These are phyloP conservation scores for Trypanosoma boissoni DNA, from an alignment of 208 protist species.

Conservation along the genomic window DNA sequence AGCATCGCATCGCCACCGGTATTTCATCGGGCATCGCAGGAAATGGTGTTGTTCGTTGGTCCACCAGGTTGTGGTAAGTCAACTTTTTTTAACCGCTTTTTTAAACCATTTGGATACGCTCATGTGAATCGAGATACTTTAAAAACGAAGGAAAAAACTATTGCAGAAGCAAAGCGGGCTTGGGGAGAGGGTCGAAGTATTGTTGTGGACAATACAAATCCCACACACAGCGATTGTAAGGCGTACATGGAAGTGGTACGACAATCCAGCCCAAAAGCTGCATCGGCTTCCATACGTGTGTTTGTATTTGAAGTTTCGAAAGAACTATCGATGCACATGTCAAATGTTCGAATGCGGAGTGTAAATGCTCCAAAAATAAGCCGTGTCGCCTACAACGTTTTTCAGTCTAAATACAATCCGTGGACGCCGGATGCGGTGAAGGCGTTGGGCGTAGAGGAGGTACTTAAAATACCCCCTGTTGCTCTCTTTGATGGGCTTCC, in stretches of 20 bases:
- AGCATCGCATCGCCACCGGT: not conserved
- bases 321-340: constrained; percentile 80
- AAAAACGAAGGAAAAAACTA: constrained; percentile 67
- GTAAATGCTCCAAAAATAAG: constrained; percentile 36
- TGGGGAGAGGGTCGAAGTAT: constrained; percentile 64
- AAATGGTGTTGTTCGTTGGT: constrained; percentile 87
- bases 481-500: constrained; percentile 50
- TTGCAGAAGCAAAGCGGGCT: constrained; percentile 31
- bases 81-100: constrained; percentile 82
- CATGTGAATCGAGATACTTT: constrained; percentile 80
- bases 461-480: constrained; percentile 55
- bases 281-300: constrained; percentile 48
- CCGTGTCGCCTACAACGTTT: constrained; percentile 58
- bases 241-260: constrained; percentile 59
- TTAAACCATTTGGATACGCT: constrained; percentile 75
- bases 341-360: constrained; percentile 45
- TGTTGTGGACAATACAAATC: constrained; percentile 93
- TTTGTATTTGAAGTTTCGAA: constrained; percentile 58
- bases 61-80: constrained; percentile 88
- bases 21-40: constrained; percentile 37
- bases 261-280: not conserved
- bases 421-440: constrained; percentile 32
- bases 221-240: constrained; percentile 38
- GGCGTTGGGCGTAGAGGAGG: constrained; percentile 34
- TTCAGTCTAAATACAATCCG: constrained; percentile 36